Evolutionary conservation across 345 rosid genomes (phyloP).

Genomic region (Eucalyptus coolabah): DNA sequence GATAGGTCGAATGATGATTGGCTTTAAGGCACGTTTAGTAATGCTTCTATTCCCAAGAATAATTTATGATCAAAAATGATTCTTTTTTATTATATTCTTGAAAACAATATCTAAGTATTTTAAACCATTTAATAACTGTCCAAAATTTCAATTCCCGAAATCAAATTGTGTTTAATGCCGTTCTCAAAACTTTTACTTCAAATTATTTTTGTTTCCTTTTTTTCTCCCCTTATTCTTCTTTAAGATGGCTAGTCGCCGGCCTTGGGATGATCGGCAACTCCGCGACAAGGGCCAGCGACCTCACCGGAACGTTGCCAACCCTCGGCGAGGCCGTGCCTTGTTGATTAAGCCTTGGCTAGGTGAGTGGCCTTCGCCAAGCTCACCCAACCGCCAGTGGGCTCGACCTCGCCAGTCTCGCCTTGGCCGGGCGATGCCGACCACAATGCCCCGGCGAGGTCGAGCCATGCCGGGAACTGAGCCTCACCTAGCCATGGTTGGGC

Average conservation of each 20-base stretch:
- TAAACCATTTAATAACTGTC: rapidly evolving
- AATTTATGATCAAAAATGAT: rapidly evolving
- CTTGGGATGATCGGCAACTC: rapidly evolving
- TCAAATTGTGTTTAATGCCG: rapidly evolving
- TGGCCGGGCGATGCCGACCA: too few relatives aligned
- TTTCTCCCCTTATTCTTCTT: too few relatives aligned
- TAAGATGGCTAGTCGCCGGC: rapidly evolving
- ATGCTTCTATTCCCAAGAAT: rapidly evolving
- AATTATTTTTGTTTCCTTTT: too few relatives aligned
- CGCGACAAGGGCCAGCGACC: rapidly evolving
- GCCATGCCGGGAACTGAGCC: rapidly evolving
- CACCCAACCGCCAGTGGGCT: rapidly evolving
- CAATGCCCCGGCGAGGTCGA: rapidly evolving
- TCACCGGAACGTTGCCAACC: rapidly evolving
- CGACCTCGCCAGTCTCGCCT: too few relatives aligned
- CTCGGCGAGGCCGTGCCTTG: too few relatives aligned
- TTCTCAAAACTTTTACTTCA: too few relatives aligned
- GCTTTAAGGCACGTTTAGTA: too few relatives aligned
- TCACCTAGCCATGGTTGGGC: too few relatives aligned
- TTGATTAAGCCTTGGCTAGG: too few relatives aligned
- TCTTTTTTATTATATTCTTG: rapidly evolving
- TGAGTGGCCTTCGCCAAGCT: too few relatives aligned
- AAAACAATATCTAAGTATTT: too few relatives aligned
- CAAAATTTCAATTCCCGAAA: too few relatives aligned
- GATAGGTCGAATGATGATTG: background rate